These are phyloP conservation scores for Trichoderma sp. DNA, from an alignment of 2,329 filamentous ascomycete genomes.

Conservation along the genomic window DNA sequence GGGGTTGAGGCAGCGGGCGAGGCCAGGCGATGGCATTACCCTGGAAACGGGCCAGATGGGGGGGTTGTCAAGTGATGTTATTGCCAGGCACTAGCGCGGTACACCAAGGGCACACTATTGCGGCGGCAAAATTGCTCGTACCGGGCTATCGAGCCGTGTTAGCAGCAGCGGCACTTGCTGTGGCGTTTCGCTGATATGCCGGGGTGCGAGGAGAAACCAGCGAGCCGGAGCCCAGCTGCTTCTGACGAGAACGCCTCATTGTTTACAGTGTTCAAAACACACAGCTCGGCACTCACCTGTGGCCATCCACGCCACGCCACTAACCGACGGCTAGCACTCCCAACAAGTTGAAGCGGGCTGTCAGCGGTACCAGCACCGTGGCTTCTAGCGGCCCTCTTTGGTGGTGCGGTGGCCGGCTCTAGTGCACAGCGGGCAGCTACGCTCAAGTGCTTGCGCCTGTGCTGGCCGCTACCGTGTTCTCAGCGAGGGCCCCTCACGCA, in stretches of 20 bases:
- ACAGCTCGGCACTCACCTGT: neutral
- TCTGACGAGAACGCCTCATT: neutral
- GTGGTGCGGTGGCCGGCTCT: neutral
- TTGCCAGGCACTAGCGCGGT: conserved; percentile 21
- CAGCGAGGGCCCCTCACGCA: neutral
- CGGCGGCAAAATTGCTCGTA: conserved; percentile 7
- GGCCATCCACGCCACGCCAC: neutral
- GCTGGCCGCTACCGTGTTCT: conserved; percentile 18
- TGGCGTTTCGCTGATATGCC: neutral
- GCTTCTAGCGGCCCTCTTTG: neutral
- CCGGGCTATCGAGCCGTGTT: conserved; percentile 19
- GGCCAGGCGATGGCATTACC: neutral
- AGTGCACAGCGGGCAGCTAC: neutral
- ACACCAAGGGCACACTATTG: conserved; percentile 11
- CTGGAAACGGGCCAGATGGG: neutral
- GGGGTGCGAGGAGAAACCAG: neutral
- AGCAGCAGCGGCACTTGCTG: neutral
- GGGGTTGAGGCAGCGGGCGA: neutral
- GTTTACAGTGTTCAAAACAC: neutral
- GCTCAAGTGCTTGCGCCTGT: neutral
- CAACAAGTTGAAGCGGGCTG: neutral
- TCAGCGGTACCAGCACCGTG: neutral
- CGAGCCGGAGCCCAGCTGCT: neutral
- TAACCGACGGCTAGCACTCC: neutral
- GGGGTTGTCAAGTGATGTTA: conserved; percentile 11